phyloP scores from a whole-genome alignment of 106 monocot species.

The Platanthera zijinensis region DNA sequence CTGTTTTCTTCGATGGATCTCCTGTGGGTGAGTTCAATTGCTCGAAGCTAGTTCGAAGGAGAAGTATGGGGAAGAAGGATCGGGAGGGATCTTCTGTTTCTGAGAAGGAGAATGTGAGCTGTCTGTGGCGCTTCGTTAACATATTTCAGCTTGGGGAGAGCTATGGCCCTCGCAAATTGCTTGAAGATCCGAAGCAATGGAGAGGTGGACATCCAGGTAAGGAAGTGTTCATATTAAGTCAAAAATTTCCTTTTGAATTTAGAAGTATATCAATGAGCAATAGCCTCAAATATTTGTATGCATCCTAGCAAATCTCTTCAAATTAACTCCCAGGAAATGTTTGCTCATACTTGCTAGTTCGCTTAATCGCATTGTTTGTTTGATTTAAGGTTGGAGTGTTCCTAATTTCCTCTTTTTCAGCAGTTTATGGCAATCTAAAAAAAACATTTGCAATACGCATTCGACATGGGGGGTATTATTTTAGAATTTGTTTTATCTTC shows the following conservation, averaged over 20 bases:
- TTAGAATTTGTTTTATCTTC: no score
- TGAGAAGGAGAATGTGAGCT: slow-evolving; percentile 36
- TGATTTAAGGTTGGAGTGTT: background rate
- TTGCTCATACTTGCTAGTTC: background rate
- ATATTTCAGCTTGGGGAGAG: slow-evolving; percentile 56
- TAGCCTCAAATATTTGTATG: background rate
- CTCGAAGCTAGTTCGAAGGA: background rate
- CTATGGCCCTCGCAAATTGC: slow-evolving; percentile 31
- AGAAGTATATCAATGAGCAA: background rate
- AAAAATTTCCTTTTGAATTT: background rate
- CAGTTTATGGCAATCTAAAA: background rate
- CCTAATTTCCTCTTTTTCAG: background rate
- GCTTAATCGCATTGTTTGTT: background rate
- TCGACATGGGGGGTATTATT: no score
- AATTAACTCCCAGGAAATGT: background rate
- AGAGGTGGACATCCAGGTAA: slow-evolving; percentile 21
- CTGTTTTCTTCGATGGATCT: slow-evolving; percentile 13
- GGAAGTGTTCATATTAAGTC: background rate
- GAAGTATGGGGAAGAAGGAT: slow-evolving; percentile 35
- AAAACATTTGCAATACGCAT: no score
- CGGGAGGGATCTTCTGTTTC: slow-evolving; percentile 11
- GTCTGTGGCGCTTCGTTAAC: slow-evolving; percentile 54
- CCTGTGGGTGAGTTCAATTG: background rate
- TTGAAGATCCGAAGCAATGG: slow-evolving; percentile 41
- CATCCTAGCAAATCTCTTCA: background rate